phyloP scores from a whole-genome alignment of 805 yeast genomes.

The Ogataea naganishii region DNA sequence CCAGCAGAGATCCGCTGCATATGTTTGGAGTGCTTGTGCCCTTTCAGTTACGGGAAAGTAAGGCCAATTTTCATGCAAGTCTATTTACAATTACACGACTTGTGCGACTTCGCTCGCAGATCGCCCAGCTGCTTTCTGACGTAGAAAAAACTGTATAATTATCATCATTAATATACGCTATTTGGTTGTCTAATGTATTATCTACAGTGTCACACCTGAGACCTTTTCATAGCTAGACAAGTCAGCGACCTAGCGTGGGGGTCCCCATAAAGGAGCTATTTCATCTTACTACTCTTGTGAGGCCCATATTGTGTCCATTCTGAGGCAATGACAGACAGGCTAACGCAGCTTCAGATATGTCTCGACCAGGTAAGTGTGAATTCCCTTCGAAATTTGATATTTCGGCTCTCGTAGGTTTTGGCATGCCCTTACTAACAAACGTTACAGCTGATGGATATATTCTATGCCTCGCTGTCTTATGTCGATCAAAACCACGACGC shows the following conservation, averaged over 20 bases:
- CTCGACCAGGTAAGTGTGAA: conserved; percentile 50
- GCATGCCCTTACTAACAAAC: conserved; percentile 3
- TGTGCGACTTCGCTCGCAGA: too few relatives aligned
- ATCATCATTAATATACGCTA: not conserved
- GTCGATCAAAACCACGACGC: conserved; percentile 71
- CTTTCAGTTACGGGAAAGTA: conserved; percentile 22
- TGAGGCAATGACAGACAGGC: conserved; percentile 78
- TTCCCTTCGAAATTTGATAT: conserved; percentile 1
- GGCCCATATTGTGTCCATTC: too few relatives aligned
- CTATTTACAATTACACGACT: too few relatives aligned
- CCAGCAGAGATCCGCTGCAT: conserved; percentile 17
- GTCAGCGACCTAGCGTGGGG: too few relatives aligned
- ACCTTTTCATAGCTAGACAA: not conserved
- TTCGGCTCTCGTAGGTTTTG: not conserved
- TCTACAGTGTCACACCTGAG: too few relatives aligned
- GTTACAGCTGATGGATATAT: conserved; percentile 57
- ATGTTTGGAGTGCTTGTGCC: conserved; percentile 33
- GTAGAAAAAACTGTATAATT: not conserved
- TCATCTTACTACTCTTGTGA: too few relatives aligned
- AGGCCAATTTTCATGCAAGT: conserved; percentile 16
- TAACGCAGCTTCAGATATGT: conserved; percentile 85
- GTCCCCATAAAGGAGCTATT: too few relatives aligned
- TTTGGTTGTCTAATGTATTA: not conserved
- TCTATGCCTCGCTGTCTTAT: conserved; percentile 69
- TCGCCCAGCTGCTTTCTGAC: conserved; percentile 9